Percentiles rank a stretch among this genome's conserved stretches.
Conservation (phyloP, 1,284 basidiomycete species). For the Fereydounia khargensis region DNA sequence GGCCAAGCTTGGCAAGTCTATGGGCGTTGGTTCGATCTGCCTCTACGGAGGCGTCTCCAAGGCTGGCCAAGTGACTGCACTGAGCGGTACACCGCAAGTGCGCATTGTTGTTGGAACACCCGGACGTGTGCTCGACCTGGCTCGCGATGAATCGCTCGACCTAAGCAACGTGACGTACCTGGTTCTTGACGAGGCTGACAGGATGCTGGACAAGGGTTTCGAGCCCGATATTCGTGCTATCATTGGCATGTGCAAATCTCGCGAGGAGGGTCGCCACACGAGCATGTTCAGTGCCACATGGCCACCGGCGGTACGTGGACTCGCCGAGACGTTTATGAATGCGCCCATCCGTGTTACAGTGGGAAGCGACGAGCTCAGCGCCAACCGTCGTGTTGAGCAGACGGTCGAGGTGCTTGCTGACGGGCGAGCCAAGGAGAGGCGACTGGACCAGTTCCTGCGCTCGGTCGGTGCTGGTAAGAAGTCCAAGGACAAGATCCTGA, state of each 20-base stretch:
- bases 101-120: constrained; percentile 90
- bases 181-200: constrained; percentile 94
- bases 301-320: constrained; percentile 89
- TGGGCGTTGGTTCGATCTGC: constrained; percentile 77
- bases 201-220: constrained; percentile 98
- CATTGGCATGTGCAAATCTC: constrained; percentile 71
- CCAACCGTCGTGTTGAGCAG: constrained; percentile 81
- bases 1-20: constrained; percentile 71
- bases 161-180: constrained; percentile 75
- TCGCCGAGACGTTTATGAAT: constrained; percentile 86
- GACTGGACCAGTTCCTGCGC: constrained; percentile 51
- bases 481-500: constrained; percentile 71
- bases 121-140: constrained; percentile 85
- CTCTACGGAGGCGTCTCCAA: constrained; percentile 91
- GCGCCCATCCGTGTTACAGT: constrained; percentile 88
- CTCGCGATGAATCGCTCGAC: constrained; percentile 76
- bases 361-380: constrained; percentile 89
- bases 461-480: constrained; percentile 57
- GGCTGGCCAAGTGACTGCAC: constrained; percentile 70
- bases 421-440: constrained; percentile 78
- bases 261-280: constrained; percentile 56
- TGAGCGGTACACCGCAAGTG: constrained; percentile 61
- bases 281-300: constrained; percentile 85
- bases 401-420: constrained; percentile 87
- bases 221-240: constrained; percentile 96